Base-by-base conservation (phyloP, 2,329 filamentous ascomycete genomes). In the Dryadomyces quercus-mongolicae region DNA sequence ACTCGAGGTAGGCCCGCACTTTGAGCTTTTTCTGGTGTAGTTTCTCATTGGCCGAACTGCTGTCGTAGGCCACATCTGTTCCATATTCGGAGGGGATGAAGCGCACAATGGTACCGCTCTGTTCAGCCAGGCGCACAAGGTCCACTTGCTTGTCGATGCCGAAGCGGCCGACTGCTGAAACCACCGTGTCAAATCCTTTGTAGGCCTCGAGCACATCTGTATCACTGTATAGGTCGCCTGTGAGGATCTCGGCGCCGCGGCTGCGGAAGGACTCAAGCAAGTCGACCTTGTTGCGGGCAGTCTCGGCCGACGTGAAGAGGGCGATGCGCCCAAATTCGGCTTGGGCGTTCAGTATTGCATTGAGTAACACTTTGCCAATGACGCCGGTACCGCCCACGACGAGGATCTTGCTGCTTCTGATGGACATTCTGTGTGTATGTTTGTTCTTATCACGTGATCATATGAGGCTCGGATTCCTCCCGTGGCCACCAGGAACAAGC, bases 281-380 rank as follows among this genome's bases (percentile, higher is more conserved):
- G 7, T 49, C 55, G 31, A 51, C 51, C 20, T 58, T 58, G 48
- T 38, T 31, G 20, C 13, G 45, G 9, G 47, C 53, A 0, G 57
- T 56, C 5, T 51, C 55, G 25, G 43, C 25, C 15, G 57, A 58
- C 15, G 81, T 84, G 64, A 78, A 81, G 50, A 84, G 71, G 36
- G 62, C 61, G 51, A 75, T 61, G 21, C 62, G 62, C 16, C 64
- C 64, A 54, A 67, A 60, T 42, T 57, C 57, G n/a, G 67, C 62
- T 38, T 66, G 64, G 43, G 65, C 62, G 3, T 62, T 62, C 54
- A 67, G 25, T 46, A 68, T 60, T 20, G 64, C 63, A 34, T 60
- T 54, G 38, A 65, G 62, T 34, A 68, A 66, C 58, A 66, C 66
- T 60, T 65, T 67, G 46, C 66, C 66, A 56, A 68, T 68, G 49